A percentile compares a stretch with the other conserved stretches of the same genome.
Conservation (phyloP, 371 early-diverging fungal genomes). For the Lichtheimia hyalospora region DNA sequence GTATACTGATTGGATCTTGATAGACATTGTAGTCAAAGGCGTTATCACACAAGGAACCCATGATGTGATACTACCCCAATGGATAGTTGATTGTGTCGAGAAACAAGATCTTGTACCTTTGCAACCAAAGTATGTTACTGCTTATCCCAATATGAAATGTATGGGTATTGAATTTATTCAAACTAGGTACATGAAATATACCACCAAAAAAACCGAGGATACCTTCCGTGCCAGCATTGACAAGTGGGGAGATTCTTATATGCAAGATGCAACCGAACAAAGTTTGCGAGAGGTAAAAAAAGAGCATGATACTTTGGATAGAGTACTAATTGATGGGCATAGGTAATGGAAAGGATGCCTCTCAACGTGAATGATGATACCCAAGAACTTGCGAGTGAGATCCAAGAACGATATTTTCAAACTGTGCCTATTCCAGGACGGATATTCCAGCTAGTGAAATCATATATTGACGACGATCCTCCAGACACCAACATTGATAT, state of each 20-base stretch:
- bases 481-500: background rate
- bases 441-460: conserved; percentile 23
- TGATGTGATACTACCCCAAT: conserved; percentile 60
- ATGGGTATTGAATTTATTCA: background rate
- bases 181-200: conserved; percentile 59
- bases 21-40: conserved; percentile 31
- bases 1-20: background rate
- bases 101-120: conserved; percentile 51
- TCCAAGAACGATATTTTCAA: conserved; percentile 28
- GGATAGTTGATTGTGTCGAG: conserved; percentile 63
- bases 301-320: too few relatives aligned
- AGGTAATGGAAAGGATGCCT: conserved; percentile 16
- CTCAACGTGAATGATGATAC: background rate
- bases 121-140: conserved; percentile 42
- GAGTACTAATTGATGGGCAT: background rate
- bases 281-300: conserved; percentile 53
- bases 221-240: conserved; percentile 59
- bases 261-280: conserved; percentile 50
- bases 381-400: conserved; percentile 15
- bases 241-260: conserved; percentile 67
- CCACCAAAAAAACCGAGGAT: conserved; percentile 44
- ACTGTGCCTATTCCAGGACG: conserved; percentile 25
- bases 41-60: conserved; percentile 41
- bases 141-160: background rate
- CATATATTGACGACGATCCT: conserved; percentile 25